Percentiles rank a stretch among this genome's conserved stretches.
Conservation (phyloP, 805 yeast species). For the Zygosaccharomyces gambellarensis region DNA sequence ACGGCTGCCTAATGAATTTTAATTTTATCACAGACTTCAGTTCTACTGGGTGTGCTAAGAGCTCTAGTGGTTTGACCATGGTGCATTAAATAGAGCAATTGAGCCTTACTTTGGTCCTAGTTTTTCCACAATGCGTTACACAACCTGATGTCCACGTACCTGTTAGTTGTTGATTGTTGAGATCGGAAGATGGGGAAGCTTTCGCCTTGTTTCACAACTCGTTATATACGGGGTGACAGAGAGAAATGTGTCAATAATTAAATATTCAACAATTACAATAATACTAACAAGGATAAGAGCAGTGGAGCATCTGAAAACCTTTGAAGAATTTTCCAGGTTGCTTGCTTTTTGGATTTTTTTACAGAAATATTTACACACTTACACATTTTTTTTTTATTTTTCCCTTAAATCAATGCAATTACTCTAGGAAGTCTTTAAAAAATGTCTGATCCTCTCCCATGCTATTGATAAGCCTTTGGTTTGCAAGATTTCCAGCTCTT, state of each 20-base stretch:
- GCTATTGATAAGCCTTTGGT: slow-evolving; percentile 40
- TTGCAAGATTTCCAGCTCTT: slow-evolving; percentile 42
- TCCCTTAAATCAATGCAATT: no score
- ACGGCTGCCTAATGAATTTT: slow-evolving; percentile 48
- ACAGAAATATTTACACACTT: background rate
- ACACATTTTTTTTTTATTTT: background rate
- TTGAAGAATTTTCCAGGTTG: no score
- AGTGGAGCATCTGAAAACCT: no score
- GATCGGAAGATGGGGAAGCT: background rate
- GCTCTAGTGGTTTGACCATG: slow-evolving; percentile 59
- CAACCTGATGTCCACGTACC: no score
- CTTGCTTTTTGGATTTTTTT: no score
- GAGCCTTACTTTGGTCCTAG: background rate
- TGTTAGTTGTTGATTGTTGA: background rate
- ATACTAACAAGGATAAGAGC: no score
- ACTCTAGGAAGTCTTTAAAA: background rate
- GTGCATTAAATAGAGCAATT: background rate
- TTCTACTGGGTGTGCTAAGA: slow-evolving; percentile 68
- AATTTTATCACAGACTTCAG: slow-evolving; percentile 62
- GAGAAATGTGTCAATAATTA: background rate
- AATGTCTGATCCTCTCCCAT: slow-evolving; percentile 33
- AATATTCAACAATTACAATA: no score
- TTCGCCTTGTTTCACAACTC: background rate
- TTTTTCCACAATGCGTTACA: background rate
- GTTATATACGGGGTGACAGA: background rate